phyloP scores from a whole-genome alignment of 352 stramenopile genomes.

The Globisporangium middletonii region DNA sequence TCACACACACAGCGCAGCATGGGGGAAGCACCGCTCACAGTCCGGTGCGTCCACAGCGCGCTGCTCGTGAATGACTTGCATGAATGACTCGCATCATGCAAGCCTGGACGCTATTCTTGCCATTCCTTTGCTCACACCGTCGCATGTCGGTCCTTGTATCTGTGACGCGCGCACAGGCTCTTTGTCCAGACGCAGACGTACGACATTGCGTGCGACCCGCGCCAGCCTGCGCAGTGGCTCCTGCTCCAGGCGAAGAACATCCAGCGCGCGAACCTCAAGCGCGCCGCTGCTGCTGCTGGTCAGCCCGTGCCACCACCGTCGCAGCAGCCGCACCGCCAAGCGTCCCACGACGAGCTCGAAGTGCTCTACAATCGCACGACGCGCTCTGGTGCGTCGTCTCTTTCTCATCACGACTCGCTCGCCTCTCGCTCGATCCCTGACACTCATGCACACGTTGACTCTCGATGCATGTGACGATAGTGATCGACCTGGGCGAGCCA shows the following conservation, averaged over 20 bases:
- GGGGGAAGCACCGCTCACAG: slow-evolving; percentile 2
- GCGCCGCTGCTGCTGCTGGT: slow-evolving; percentile 5
- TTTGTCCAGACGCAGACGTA: slow-evolving; percentile 81
- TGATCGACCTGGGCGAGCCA: slow-evolving; percentile 62
- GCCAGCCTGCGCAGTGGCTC: slow-evolving; percentile 65
- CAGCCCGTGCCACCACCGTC: background rate
- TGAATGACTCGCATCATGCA: background rate
- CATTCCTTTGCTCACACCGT: background rate
- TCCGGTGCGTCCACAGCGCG: slow-evolving; percentile 1
- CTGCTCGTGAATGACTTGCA: background rate
- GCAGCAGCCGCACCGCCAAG: slow-evolving; percentile 9
- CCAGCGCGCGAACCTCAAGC: slow-evolving; percentile 48
- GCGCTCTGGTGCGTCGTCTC: slow-evolving; percentile 22
- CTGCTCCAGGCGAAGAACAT: slow-evolving; percentile 75
- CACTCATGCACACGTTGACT: background rate
- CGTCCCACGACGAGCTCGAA: slow-evolving; percentile 54
- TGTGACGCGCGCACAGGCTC: slow-evolving; percentile 22
- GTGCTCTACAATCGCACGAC: slow-evolving; percentile 78
- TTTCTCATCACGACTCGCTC: background rate
- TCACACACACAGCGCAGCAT: background rate
- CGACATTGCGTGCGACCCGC: slow-evolving; percentile 76
- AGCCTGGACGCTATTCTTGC: no score
- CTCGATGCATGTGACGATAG: slow-evolving; percentile 9
- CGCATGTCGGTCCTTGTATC: background rate
- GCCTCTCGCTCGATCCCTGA: background rate